Evolutionary conservation across 441 rosid species (phyloP), one percentile per base, ranked within the genome.

Genomic region (Jatropha multifida): DNA sequence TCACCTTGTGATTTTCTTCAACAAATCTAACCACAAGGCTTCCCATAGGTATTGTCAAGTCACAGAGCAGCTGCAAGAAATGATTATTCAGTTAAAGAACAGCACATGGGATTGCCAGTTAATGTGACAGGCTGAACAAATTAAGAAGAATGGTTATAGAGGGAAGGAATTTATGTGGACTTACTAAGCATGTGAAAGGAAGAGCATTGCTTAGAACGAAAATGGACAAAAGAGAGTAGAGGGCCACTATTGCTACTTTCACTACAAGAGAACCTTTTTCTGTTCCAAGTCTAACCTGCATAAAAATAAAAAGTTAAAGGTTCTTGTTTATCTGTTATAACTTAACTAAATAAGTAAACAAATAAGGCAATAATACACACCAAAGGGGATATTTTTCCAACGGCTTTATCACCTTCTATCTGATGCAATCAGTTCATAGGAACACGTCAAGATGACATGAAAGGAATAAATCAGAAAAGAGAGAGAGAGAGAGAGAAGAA

Each of bases 361-460:
- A 15, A 52, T 0, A 11, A 38, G 52, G 12, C 9, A 20, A 76
- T 78, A 20, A n/a, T 58, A 71, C 83, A 46, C 17, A 94, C 98
- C 94, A 89, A 75, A 23, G 98, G 97, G 61, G 98, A 94, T 56
- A 89, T 78, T 79, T 94, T 91, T 56, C 96, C 89, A 26, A 91
- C 91, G 65, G 87, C 85, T 62, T 38, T 69, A 76, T 92, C 92
- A 78, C 83, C 97, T 78, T 94, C 97, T 65, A 92, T 85, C 97
- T 90, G 86, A 74, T 65, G 62, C 74, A 71, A 42, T 46, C 70
- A 40, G 15, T 20, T 12, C 64, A 23, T 23, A 27, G 18, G 0
- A 8, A 32, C 14, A 46, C 17, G n/a, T 26, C 18, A 66, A 37
- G 9, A 66, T 20, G 7, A 66, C 4, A 7, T 11, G 4, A 66